Evolutionary conservation across 352 stramenopile species (phyloP).

Genomic region (Elongisporangium anandrum): DNA sequence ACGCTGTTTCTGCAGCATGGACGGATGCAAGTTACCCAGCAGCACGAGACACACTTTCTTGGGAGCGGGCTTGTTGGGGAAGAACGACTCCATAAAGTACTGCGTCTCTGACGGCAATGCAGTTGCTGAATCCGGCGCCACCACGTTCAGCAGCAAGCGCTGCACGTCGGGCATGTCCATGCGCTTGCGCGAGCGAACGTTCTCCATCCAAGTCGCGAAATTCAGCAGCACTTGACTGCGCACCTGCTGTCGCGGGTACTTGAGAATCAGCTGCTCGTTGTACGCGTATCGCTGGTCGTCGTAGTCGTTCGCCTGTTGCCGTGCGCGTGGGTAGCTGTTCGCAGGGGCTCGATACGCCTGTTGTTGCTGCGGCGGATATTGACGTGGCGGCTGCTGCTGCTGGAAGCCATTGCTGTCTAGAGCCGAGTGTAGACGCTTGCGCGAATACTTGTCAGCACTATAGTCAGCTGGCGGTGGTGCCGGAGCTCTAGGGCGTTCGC

Average conservation of each 20-base stretch:
- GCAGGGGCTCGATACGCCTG: constrained; percentile 1
- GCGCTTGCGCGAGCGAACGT: constrained; percentile 33
- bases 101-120: constrained; percentile 19
- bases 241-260: constrained; percentile 58
- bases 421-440: constrained; percentile 25
- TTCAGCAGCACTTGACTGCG: constrained; percentile 64
- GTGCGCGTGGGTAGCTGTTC: constrained; percentile 2
- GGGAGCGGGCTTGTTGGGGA: constrained; percentile 30
- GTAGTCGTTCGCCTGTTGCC: constrained; percentile 12
- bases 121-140: constrained; percentile 9
- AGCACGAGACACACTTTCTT: constrained; percentile 76
- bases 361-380: constrained; percentile 2
- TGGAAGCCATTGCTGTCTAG: constrained; percentile 9
- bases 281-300: constrained; percentile 37
- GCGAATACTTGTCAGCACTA: constrained; percentile 6
- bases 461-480: background rate
- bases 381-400: constrained; percentile 3
- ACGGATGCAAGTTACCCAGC: constrained; percentile 62
- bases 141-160: constrained; percentile 47
- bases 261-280: constrained; percentile 54
- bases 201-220: constrained; percentile 67
- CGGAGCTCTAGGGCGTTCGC: background rate
- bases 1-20: constrained; percentile 61
- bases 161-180: constrained; percentile 62
- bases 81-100: constrained; percentile 52